These are phyloP conservation scores for Pueraria montana DNA, from an alignment of 306 rosid species.

Conservation along the genomic window DNA sequence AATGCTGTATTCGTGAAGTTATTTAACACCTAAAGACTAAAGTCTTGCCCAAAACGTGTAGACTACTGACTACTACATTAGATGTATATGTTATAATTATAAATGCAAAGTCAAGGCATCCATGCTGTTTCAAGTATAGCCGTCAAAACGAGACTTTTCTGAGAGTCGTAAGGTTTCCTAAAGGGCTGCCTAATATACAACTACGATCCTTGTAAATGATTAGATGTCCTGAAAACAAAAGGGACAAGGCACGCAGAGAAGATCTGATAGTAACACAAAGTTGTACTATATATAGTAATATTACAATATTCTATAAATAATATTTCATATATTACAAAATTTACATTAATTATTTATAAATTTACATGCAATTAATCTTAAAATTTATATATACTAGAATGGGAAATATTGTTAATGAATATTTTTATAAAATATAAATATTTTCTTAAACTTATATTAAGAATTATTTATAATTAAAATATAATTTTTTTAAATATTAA, in stretches of 20 bases:
- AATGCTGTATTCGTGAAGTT: neutral
- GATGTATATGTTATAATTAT: neutral
- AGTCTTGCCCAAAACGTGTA: slow-evolving; percentile 19
- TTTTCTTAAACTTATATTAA: no score
- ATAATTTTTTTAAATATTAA: no score
- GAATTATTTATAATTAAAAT: no score
- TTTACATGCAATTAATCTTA: no score
- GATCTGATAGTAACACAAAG: no score
- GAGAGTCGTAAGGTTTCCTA: neutral
- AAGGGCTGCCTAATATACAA: neutral
- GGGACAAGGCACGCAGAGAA: neutral
- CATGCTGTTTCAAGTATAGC: neutral
- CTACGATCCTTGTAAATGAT: neutral
- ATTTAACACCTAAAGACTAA: neutral
- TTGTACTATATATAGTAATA: neutral
- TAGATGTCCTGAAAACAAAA: neutral
- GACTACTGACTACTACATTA: neutral
- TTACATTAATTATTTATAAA: no score
- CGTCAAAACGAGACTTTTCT: slow-evolving; percentile 34
- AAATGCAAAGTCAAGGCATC: slow-evolving; percentile 18
- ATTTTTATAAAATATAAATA: no score
- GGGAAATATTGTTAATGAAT: no score
- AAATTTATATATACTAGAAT: no score
- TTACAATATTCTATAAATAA: no score
- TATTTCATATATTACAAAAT: no score